Evolutionary conservation across 208 protist genomes (phyloP).

Genomic region (Acanthamoeba lenticulata): DNA sequence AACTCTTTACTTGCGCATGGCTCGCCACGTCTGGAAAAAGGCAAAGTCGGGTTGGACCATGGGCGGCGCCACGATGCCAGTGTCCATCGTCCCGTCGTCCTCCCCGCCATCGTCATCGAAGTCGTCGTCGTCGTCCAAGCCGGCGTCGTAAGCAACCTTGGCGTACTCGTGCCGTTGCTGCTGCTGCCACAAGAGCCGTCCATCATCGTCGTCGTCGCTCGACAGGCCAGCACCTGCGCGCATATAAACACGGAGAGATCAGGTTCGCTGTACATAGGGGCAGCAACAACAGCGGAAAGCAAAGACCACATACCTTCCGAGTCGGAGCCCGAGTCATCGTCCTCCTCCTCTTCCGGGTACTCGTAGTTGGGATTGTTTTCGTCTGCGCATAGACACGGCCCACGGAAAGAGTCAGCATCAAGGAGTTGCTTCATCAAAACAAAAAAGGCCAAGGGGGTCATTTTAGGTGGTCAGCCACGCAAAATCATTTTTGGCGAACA

Average conservation of each 20-base stretch:
- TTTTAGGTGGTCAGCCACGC: not conserved
- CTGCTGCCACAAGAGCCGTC: not conserved
- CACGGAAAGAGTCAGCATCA: not conserved
- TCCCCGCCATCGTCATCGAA: not conserved
- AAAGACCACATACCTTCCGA: too few species aligned
- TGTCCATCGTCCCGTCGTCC: not conserved
- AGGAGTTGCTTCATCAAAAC: not conserved
- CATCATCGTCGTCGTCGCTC: not conserved
- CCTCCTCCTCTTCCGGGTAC: not conserved
- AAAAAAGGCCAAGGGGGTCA: not conserved
- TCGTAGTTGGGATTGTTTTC: conserved; percentile 42
- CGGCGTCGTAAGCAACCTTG: not conserved
- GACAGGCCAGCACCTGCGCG: not conserved
- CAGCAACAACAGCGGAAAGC: too few species aligned
- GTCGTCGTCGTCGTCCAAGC: not conserved
- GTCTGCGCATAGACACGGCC: not conserved
- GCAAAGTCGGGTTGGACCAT: conserved; percentile 14
- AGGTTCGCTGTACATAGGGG: not conserved
- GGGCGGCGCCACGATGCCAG: not conserved
- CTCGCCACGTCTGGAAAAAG: conserved; percentile 32
- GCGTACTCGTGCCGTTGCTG: not conserved
- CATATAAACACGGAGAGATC: too few species aligned
- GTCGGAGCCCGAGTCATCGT: not conserved
- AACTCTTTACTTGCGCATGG: not conserved
- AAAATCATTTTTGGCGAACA: conserved; percentile 37